Base-by-base conservation (phyloP, 1,284 basidiomycete genomes). In the Anthracocystis walkeri region DNA sequence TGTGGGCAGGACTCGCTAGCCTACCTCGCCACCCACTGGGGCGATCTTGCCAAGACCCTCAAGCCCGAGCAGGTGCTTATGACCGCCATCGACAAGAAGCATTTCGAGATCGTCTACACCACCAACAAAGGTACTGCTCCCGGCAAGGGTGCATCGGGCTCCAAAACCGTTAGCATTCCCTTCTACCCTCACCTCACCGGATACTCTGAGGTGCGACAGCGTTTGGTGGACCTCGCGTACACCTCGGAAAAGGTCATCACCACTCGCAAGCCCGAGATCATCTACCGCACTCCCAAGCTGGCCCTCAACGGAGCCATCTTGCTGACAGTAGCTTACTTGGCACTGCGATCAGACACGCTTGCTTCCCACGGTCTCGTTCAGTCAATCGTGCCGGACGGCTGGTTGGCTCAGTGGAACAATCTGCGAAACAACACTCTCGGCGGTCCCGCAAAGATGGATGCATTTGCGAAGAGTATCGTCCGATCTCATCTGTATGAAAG, bases 71-170 rank as follows among this genome's bases (percentile, higher is more conserved):
- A 71, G 65, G 74, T 76, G 48, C 53, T 65, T 42, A 76, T 76
- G 74, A 67, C 61, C 42, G 52, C 58, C 27, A 76, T 76, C 44
- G 74, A 76, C 74, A 67, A 62, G 65, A 68, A 65, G 52, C 68
- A 72, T 20, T 49, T 76, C 53, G 65, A 71, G 52, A 63, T 76
- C 52, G 62, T 58, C 25, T 76, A 76, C 62, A 67, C 45, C 35
- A 65, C 65, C 51, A 16, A 51, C 3, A 58, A 52, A 21, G 55
- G 68, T 2, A 52, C 61, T 7, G 18, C 55, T 8, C 66, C 72
- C 7, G 55, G 46, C 10, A 53, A 51, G 11, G 72, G 66, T 45
- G 44, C 57, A 27, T 48, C 58, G 12, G 65, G 63, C 38, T 59
- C 65, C 2, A 35, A 54, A 21, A 65, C 60, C 33, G 68, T 76